phyloP scores from a whole-genome alignment of 2,329 filamentous ascomycete genomes.

The Aspergillus bombycis region DNA sequence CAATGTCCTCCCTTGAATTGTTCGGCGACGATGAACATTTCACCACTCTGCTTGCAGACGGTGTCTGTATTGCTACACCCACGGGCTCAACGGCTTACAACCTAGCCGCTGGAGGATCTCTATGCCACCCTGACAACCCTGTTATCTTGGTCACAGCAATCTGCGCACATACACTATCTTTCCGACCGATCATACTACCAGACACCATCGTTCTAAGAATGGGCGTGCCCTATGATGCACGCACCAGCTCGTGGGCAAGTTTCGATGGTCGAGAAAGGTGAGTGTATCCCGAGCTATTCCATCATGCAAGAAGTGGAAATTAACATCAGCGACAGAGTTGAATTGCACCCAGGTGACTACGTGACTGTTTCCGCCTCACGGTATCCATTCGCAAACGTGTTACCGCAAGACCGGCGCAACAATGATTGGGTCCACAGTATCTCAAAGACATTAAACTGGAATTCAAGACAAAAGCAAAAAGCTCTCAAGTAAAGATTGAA shows the following conservation, averaged over 20 bases:
- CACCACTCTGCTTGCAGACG: constrained; percentile 89
- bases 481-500: constrained; percentile 31
- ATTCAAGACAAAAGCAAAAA: constrained; percentile 52
- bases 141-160: constrained; percentile 94
- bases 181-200: constrained; percentile 93
- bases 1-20: constrained; percentile 88
- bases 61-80: constrained; percentile 89
- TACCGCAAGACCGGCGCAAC: constrained; percentile 47
- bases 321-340: constrained; percentile 40
- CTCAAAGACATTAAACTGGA: constrained; percentile 55
- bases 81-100: constrained; percentile 96
- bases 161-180: constrained; percentile 91
- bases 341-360: constrained; percentile 54
- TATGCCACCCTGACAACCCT: constrained; percentile 95
- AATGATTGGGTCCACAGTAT: constrained; percentile 57
- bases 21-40: constrained; percentile 96
- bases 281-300: constrained; percentile 16
- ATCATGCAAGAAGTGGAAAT: not conserved
- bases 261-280: constrained; percentile 89
- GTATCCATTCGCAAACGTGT: constrained; percentile 56
- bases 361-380: constrained; percentile 56
- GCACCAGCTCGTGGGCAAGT: constrained; percentile 92
- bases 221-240: constrained; percentile 91
- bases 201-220: constrained; percentile 93
- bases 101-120: constrained; percentile 88